phyloP scores from a whole-genome alignment of 2,329 filamentous ascomycete genomes.

The Fusarium newnesense region DNA sequence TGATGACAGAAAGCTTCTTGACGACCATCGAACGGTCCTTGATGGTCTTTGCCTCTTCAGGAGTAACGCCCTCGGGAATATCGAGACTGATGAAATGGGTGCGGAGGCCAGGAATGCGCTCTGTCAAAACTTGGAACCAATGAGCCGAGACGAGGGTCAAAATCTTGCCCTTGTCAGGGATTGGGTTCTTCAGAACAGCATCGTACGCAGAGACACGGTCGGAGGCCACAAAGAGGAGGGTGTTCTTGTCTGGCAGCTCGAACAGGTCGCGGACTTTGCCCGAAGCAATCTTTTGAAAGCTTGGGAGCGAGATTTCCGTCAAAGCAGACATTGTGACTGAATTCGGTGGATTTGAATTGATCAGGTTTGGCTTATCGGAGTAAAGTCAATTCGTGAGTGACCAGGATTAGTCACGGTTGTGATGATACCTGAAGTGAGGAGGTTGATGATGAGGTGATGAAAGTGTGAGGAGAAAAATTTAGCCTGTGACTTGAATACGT shows the following conservation, averaged over 20 bases:
- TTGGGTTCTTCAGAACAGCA: slow-evolving; percentile 74
- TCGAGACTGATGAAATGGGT: slow-evolving; percentile 63
- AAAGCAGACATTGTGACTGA: slow-evolving; percentile 26
- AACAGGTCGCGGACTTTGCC: slow-evolving; percentile 87
- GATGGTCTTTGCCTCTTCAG: slow-evolving; percentile 60
- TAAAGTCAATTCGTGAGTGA: not conserved
- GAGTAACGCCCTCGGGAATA: slow-evolving; percentile 51
- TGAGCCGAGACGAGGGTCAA: slow-evolving; percentile 60
- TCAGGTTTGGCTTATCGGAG: not conserved
- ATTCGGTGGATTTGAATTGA: not conserved
- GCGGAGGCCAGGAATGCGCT: slow-evolving; percentile 59
- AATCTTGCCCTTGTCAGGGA: slow-evolving; percentile 64
- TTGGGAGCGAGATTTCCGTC: slow-evolving; percentile 43
- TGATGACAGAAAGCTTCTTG: slow-evolving; percentile 77
- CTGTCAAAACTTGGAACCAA: slow-evolving; percentile 63
- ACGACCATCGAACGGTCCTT: slow-evolving; percentile 81
- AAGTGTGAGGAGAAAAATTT: slow-evolving; percentile 39
- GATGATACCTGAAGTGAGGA: slow-evolving; percentile 9
- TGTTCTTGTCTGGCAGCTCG: slow-evolving; percentile 72
- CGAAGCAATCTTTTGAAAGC: slow-evolving; percentile 50
- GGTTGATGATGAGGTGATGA: slow-evolving; percentile 28
- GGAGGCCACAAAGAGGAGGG: slow-evolving; percentile 82
- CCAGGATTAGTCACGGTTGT: not conserved
- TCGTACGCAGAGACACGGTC: slow-evolving; percentile 94
- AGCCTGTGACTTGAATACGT: slow-evolving; percentile 28